Percentiles rank a stretch among this genome's conserved stretches.
These are phyloP conservation scores for Ilyonectria mors-panacis DNA, from an alignment of 2,329 filamentous ascomycete genomes.

Conservation along the genomic window DNA sequence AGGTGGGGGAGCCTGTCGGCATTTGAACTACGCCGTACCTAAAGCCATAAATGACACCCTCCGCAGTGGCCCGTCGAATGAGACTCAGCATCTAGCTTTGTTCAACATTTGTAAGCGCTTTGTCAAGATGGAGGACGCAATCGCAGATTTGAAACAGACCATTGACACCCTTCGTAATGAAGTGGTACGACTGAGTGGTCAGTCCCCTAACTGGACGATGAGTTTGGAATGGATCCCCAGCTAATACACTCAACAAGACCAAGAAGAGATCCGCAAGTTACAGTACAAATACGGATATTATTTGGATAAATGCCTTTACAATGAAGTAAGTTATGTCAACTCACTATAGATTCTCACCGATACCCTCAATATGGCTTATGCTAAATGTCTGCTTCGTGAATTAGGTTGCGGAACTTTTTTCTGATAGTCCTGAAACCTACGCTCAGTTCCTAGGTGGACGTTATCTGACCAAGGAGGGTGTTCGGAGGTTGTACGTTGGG, in stretches of 20 bases:
- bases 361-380: background rate
- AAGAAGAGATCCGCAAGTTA: conserved; percentile 25
- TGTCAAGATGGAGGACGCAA: conserved; percentile 11
- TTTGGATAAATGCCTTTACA: conserved; percentile 29
- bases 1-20: background rate
- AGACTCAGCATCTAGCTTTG: background rate
- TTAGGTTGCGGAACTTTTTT: conserved; percentile 26
- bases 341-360: background rate
- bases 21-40: background rate
- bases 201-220: background rate
- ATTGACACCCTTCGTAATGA: conserved; percentile 7
- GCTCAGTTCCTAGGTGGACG: conserved; percentile 23
- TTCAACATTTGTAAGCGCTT: conserved; percentile 5
- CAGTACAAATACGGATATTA: conserved; percentile 32
- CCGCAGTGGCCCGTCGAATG: background rate
- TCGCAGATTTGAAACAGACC: conserved; percentile 5
- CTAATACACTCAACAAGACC: conserved; percentile 6
- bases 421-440: conserved; percentile 15
- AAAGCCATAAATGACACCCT: conserved; percentile 1
- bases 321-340: conserved; percentile 1
- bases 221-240: background rate
- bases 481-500: conserved; percentile 21
- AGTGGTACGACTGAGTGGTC: conserved; percentile 22
- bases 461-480: conserved; percentile 16
- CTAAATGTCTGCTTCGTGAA: background rate